These are phyloP conservation scores for Ochetophila trinervis DNA, from an alignment of 306 rosid species.

Conservation along the genomic window DNA sequence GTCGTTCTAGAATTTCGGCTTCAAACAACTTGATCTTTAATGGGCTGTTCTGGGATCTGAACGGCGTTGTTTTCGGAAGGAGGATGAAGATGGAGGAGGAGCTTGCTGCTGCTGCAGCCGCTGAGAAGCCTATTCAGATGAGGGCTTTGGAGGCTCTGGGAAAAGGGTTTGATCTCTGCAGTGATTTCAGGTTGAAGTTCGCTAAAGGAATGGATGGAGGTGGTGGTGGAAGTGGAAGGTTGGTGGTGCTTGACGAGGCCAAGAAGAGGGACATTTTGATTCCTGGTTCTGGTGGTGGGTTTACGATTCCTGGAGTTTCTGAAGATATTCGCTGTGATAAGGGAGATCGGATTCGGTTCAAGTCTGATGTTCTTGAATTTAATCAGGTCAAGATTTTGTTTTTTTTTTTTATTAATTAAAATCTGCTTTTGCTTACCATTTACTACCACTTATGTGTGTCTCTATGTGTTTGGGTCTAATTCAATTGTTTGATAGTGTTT, in stretches of 20 bases:
- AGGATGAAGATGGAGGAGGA: slow-evolving; percentile 32
- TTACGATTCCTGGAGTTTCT: slow-evolving; percentile 61
- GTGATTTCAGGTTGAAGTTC: slow-evolving; percentile 78
- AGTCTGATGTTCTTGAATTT: slow-evolving; percentile 86
- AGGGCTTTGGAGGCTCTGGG: slow-evolving; percentile 79
- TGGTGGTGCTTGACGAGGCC: slow-evolving; percentile 68
- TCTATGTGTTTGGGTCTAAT: neutral
- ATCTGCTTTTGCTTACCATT: neutral
- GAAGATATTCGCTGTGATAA: slow-evolving; percentile 79
- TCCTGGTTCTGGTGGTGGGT: slow-evolving; percentile 57
- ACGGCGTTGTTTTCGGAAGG: neutral
- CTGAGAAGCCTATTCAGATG: slow-evolving; percentile 41
- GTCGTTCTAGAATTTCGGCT: neutral
- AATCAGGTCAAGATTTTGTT: slow-evolving; percentile 47
- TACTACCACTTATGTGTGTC: neutral
- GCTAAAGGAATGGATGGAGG: slow-evolving; percentile 53
- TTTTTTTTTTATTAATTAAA: neutral
- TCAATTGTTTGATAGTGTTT: neutral
- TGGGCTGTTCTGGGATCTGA: neutral
- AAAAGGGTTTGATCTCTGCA: slow-evolving; percentile 81
- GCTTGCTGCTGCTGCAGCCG: neutral
- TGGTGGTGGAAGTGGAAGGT: slow-evolving; percentile 34
- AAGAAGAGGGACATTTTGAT: slow-evolving; percentile 69
- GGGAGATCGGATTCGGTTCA: slow-evolving; percentile 92
- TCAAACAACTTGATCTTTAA: neutral